phyloP scores from a whole-genome alignment of 352 stramenopile species.

The Hyaloperonospora arabidopsidis region DNA sequence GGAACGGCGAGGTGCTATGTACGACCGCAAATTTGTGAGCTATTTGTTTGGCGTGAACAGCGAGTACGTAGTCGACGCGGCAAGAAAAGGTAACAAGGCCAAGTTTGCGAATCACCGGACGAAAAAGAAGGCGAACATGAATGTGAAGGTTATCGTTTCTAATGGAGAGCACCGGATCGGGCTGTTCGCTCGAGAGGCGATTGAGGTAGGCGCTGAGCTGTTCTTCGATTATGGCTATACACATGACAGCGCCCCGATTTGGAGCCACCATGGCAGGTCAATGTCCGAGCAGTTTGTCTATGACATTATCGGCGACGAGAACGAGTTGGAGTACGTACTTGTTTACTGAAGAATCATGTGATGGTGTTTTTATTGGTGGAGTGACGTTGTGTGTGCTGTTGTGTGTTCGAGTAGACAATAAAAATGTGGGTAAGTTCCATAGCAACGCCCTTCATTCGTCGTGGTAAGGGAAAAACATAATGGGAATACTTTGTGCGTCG shows the following conservation, averaged over 20 bases:
- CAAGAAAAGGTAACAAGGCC: conserved; percentile 90
- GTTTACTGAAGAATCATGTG: too few species aligned
- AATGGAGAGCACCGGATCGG: conserved; percentile 88
- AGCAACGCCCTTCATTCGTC: too few species aligned
- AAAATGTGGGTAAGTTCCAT: too few species aligned
- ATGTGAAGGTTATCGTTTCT: conserved; percentile 74
- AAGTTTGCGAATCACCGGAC: conserved; percentile 86
- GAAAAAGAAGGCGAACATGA: conserved; percentile 58
- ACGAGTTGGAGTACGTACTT: conserved; percentile 33
- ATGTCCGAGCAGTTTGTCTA: conserved; percentile 14
- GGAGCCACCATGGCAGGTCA: conserved; percentile 35
- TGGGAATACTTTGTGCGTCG: too few species aligned
- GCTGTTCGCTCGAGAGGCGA: conserved; percentile 85
- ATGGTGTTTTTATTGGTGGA: too few species aligned
- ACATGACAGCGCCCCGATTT: conserved; percentile 49
- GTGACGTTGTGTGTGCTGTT: too few species aligned
- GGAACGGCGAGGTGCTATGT: conserved; percentile 75
- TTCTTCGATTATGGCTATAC: conserved; percentile 81
- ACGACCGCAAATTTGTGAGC: conserved; percentile 58
- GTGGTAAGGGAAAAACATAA: too few species aligned
- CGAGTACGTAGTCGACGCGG: conserved; percentile 88
- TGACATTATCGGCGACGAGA: conserved; percentile 26
- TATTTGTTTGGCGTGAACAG: conserved; percentile 92
- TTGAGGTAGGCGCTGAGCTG: conserved; percentile 72
- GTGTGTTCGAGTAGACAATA: too few species aligned